Evolutionary conservation across 371 early-diverging fungal species (phyloP).

Genomic region (Smittium culicis): DNA sequence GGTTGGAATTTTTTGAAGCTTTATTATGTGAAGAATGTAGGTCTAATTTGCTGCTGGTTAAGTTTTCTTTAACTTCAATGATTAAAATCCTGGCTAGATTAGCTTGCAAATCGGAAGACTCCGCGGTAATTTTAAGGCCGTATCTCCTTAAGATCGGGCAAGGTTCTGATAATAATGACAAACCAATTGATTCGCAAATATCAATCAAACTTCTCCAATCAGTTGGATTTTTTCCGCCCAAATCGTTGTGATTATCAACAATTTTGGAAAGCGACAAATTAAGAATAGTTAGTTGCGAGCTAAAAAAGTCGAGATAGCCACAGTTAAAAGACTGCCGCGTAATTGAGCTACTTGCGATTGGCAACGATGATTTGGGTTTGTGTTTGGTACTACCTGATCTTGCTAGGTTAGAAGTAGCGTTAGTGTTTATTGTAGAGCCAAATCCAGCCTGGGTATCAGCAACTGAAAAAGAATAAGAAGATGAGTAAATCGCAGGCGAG

Average conservation of each 20-base stretch:
- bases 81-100: neutral
- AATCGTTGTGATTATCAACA: neutral
- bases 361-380: too few species aligned
- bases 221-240: slow-evolving; percentile 16
- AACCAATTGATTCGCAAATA: slow-evolving; percentile 24
- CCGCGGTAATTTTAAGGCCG: neutral
- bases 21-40: neutral
- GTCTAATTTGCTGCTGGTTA: neutral
- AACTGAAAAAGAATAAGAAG: too few species aligned
- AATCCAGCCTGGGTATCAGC: too few species aligned
- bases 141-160: neutral
- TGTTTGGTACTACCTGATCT: too few species aligned
- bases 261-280: neutral
- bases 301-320: neutral
- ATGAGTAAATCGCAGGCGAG: too few species aligned
- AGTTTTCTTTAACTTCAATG: neutral
- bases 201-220: slow-evolving; percentile 26
- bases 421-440: too few species aligned
- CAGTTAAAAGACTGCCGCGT: neutral
- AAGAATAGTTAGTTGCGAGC: neutral
- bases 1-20: neutral
- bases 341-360: too few species aligned
- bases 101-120: neutral
- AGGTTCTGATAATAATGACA: slow-evolving; percentile 21
- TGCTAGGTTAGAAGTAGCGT: too few species aligned